A percentile compares a stretch with the other conserved stretches of the same genome.
These are phyloP conservation scores for Fusarium sp. DNA, from an alignment of 2,329 filamentous ascomycete species.

Conservation along the genomic window DNA sequence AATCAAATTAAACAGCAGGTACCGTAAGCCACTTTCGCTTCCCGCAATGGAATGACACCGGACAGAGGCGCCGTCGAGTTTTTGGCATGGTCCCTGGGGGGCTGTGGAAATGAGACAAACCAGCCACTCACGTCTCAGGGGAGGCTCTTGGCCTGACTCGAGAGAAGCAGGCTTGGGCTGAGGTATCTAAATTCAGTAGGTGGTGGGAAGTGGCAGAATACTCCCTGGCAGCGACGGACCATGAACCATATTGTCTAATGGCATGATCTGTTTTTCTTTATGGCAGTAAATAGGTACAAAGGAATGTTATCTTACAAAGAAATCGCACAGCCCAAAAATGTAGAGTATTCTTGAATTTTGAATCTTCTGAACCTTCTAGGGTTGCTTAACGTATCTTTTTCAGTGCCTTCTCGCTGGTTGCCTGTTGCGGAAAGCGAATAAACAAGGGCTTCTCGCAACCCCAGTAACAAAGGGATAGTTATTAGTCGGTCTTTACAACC, in stretches of 20 bases:
- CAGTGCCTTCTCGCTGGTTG: background rate
- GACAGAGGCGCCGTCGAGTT: constrained; percentile 11
- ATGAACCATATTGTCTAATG: background rate
- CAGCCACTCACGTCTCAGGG: constrained; percentile 32
- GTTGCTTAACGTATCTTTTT: background rate
- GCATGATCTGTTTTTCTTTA: constrained; percentile 3
- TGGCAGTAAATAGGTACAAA: constrained; percentile 7
- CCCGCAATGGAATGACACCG: constrained; percentile 23
- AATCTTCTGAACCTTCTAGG: background rate
- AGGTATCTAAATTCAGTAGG: background rate
- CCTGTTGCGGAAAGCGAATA: constrained; percentile 23
- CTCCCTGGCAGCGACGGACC: background rate
- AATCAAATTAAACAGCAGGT: constrained; percentile 29
- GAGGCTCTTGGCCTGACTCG: constrained; percentile 28
- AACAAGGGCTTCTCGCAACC: constrained; percentile 11
- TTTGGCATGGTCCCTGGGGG: constrained; percentile 27
- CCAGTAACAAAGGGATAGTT: constrained; percentile 6
- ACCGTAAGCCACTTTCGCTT: constrained; percentile 34
- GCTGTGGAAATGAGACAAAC: constrained; percentile 37
- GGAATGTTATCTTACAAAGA: constrained; percentile 13
- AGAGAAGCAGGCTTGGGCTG: background rate
- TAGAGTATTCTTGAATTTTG: too few relatives aligned
- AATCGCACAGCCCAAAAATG: background rate
- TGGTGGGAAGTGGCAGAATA: constrained; percentile 22
- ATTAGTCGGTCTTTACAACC: constrained; percentile 19